Percentiles rank a stretch among this genome's conserved stretches.
Conservation (phyloP, 805 yeast genomes). For the Schizosaccharomyces lindneri region DNA sequence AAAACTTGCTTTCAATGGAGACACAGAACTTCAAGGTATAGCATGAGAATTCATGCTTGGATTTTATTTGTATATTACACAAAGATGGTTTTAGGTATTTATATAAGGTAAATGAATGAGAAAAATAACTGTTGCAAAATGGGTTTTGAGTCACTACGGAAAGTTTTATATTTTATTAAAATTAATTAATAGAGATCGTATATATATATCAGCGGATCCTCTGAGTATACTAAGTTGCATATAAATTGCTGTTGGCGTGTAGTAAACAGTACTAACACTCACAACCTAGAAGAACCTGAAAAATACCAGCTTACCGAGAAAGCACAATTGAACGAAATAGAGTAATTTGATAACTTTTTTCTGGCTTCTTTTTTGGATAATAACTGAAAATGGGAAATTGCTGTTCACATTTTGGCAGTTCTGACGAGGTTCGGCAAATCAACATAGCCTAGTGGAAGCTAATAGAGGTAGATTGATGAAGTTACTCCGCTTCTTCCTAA, state of each 20-base stretch:
- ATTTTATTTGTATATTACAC: no score
- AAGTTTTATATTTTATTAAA: no score
- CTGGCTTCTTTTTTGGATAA: not conserved
- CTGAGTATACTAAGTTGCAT: no score
- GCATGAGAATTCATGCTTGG: not conserved
- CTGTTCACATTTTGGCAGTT: not conserved
- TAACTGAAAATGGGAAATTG: not conserved
- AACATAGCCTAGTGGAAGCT: not conserved
- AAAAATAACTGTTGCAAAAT: not conserved
- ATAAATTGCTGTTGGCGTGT: no score
- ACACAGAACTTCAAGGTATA: constrained; percentile 5
- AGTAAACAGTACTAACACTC: no score
- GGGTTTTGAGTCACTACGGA: no score
- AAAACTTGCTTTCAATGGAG: constrained; percentile 22
- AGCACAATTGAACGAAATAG: no score
- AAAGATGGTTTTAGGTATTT: no score
- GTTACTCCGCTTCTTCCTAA: not conserved
- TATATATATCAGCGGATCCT: no score
- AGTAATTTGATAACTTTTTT: not conserved
- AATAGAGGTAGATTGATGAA: not conserved
- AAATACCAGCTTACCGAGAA: no score
- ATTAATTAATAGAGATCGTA: no score
- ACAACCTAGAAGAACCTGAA: no score
- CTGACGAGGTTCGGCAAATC: not conserved
- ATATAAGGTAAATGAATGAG: not conserved